A percentile compares a stretch with the other conserved stretches of the same genome.
phyloP scores from a whole-genome alignment of 768 basidiomycete species.

The Amanita rimosa region DNA sequence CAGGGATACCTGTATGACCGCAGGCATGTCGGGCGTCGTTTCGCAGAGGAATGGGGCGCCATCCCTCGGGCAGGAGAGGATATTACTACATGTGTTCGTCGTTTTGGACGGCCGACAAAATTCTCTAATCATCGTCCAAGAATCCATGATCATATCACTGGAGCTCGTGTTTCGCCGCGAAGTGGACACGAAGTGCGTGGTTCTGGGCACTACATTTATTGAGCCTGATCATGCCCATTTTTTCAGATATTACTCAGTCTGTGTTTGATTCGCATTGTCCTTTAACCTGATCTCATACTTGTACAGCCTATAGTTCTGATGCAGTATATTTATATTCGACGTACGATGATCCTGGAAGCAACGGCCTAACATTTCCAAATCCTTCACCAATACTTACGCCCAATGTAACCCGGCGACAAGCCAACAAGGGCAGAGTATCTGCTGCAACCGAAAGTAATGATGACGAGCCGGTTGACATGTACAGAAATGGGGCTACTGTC shows the following conservation, averaged over 20 bases:
- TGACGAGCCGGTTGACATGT: neutral
- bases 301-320: slow-evolving; percentile 61
- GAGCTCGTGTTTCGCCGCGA: slow-evolving; percentile 53
- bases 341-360: slow-evolving; percentile 39
- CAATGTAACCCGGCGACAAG: slow-evolving; percentile 14
- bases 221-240: slow-evolving; percentile 2
- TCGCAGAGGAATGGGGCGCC: slow-evolving; percentile 63
- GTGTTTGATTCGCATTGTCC: slow-evolving; percentile 14
- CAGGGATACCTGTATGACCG: slow-evolving; percentile 82
- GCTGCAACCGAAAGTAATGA: neutral
- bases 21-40: slow-evolving; percentile 50
- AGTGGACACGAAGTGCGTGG: slow-evolving; percentile 65
- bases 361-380: slow-evolving; percentile 11
- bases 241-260: slow-evolving; percentile 55
- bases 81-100: slow-evolving; percentile 70
- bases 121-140: slow-evolving; percentile 17
- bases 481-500: neutral
- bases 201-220: neutral
- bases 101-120: slow-evolving; percentile 45
- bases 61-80: slow-evolving; percentile 29
- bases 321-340: slow-evolving; percentile 68
- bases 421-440: slow-evolving; percentile 2
- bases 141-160: slow-evolving; percentile 58
- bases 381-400: slow-evolving; percentile 20
- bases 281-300: neutral